Evolutionary conservation across 768 basidiomycete species (phyloP).

Genomic region (Austroboletus festivus): DNA sequence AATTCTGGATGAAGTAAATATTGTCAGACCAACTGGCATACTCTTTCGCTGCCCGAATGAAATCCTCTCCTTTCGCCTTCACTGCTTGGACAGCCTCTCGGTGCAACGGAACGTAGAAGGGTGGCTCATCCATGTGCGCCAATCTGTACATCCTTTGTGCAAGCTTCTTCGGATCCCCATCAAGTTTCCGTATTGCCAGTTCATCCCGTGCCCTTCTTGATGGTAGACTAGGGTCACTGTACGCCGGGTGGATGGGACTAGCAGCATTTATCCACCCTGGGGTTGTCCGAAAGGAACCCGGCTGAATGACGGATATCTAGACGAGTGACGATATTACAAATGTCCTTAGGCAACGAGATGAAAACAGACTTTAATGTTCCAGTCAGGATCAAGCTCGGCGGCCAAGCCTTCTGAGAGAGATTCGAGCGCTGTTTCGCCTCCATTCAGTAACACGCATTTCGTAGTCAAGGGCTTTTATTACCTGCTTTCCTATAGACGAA

Average conservation of each 20-base stretch:
- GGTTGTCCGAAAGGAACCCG: conserved; percentile 22
- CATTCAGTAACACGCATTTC: not conserved
- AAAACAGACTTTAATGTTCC: conserved; percentile 46
- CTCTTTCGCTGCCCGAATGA: conserved; percentile 22
- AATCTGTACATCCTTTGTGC: conserved; percentile 18
- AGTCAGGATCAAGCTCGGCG: conserved; percentile 41
- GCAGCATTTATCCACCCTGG: conserved; percentile 1
- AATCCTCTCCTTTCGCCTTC: conserved; percentile 19
- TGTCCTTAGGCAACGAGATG: not conserved
- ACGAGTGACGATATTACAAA: not conserved
- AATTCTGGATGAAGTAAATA: conserved; percentile 17
- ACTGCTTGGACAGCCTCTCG: conserved; percentile 20
- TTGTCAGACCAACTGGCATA: conserved; percentile 30
- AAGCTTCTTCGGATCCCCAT: conserved; percentile 25
- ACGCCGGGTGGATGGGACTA: conserved; percentile 20
- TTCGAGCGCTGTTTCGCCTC: conserved; percentile 31
- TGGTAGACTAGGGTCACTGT: conserved; percentile 15
- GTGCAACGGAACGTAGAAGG: conserved; percentile 26
- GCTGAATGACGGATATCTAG: conserved; percentile 26
- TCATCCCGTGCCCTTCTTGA: conserved; percentile 11
- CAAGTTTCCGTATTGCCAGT: not conserved
- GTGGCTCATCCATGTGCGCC: conserved; percentile 22
- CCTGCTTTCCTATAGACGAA: conserved; percentile 23
- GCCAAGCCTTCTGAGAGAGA: conserved; percentile 37
- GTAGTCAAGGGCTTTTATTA: conserved; percentile 1